Percentiles rank a stretch among this genome's conserved stretches.
Evolutionary conservation across 257 asterid species (phyloP).

Genomic region (Agastache rugosa): DNA sequence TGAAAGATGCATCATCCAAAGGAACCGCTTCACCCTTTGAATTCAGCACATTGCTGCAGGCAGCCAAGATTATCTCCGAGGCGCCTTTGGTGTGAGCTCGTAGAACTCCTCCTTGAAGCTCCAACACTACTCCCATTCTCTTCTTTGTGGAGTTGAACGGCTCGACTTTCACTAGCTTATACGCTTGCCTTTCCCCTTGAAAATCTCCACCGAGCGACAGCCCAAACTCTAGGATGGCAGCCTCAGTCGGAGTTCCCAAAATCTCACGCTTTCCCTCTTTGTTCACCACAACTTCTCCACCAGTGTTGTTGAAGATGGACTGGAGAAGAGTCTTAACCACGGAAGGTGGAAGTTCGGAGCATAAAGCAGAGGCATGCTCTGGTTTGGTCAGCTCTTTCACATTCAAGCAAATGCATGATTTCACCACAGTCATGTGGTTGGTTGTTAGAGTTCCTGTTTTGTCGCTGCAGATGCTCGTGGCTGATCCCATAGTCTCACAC

Average conservation of each 20-base stretch:
- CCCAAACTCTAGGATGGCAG: conserved; percentile 80
- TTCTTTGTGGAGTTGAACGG: conserved; percentile 91
- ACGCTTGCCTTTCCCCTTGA: conserved; percentile 50
- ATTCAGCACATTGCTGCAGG: conserved; percentile 69
- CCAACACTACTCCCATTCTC: conserved; percentile 79
- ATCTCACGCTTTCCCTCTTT: conserved; percentile 65
- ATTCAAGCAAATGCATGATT: conserved; percentile 75
- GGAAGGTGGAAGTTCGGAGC: conserved; percentile 59
- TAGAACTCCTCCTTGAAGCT: conserved; percentile 68
- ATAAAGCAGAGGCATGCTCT: conserved; percentile 41
- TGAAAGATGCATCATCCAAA: conserved; percentile 51
- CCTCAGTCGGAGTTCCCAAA: conserved; percentile 89
- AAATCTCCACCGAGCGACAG: conserved; percentile 75
- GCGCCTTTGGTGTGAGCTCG: conserved; percentile 91
- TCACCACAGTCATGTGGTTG: conserved; percentile 87
- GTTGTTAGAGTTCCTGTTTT: conserved; percentile 86
- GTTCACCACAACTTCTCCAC: conserved; percentile 78
- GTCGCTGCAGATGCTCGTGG: conserved; percentile 84
- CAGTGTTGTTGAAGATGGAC: conserved; percentile 79
- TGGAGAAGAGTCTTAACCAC: conserved; percentile 55
- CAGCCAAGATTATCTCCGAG: conserved; percentile 76
- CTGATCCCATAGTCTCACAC: conserved; percentile 93
- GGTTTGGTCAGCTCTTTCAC: conserved; percentile 47
- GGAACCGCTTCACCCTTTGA: conserved; percentile 65
- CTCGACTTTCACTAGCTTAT: conserved; percentile 67